phyloP scores from a whole-genome alignment of 192 early-diverging fungal genomes.

The Coemansia reversa region DNA sequence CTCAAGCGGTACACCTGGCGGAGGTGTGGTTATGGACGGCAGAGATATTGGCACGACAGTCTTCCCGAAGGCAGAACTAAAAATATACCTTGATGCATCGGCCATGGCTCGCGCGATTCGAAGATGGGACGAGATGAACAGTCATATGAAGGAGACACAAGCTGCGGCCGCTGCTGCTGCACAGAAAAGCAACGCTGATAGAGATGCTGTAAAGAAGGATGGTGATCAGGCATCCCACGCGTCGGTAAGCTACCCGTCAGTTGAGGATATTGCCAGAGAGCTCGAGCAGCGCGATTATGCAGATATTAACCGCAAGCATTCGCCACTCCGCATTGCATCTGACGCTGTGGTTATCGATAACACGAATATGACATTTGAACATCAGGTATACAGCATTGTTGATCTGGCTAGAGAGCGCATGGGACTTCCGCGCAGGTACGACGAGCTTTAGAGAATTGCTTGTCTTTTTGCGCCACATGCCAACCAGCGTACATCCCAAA shows the following conservation, averaged over 20 bases:
- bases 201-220: neutral
- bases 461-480: neutral
- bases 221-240: neutral
- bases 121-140: slow-evolving; percentile 62
- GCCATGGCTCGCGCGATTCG: slow-evolving; percentile 66
- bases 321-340: slow-evolving; percentile 67
- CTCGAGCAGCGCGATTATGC: slow-evolving; percentile 65
- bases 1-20: neutral
- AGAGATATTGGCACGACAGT: slow-evolving; percentile 77
- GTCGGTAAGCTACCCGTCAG: slow-evolving; percentile 26
- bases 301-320: slow-evolving; percentile 63
- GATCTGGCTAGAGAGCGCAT: slow-evolving; percentile 55
- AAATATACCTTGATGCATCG: slow-evolving; percentile 72
- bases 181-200: slow-evolving; percentile 1
- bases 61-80: slow-evolving; percentile 73
- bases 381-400: slow-evolving; percentile 66
- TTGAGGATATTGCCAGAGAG: slow-evolving; percentile 61
- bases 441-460: slow-evolving; percentile 13
- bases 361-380: slow-evolving; percentile 62
- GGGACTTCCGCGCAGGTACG: slow-evolving; percentile 40
- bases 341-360: slow-evolving; percentile 77
- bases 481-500: neutral
- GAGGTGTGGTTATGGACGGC: slow-evolving; percentile 82
- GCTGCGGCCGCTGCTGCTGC: neutral
- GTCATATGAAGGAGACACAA: slow-evolving; percentile 11